These are phyloP conservation scores for Fraxinus cuspidata DNA, from an alignment of 257 asterid genomes.

Conservation along the genomic window DNA sequence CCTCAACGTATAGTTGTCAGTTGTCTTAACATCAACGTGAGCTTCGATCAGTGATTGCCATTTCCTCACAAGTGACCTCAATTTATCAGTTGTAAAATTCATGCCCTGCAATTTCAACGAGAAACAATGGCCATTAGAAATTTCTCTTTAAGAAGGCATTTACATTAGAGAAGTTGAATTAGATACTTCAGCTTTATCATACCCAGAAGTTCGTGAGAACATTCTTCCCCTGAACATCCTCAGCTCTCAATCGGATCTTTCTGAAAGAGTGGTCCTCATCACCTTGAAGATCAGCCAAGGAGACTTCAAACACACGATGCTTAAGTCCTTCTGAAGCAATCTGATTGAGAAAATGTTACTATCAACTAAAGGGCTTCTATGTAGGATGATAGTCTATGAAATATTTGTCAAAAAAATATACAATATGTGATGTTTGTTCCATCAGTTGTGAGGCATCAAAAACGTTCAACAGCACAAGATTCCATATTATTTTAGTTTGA, in stretches of 20 bases:
- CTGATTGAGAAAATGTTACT: slow-evolving; percentile 28
- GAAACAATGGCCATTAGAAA: not conserved
- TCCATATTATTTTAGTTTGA: not conserved
- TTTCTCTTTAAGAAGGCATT: not conserved
- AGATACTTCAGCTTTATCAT: slow-evolving; percentile 3
- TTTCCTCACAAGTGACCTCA: slow-evolving; percentile 76
- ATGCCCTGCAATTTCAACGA: slow-evolving; percentile 51
- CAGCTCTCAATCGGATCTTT: slow-evolving; percentile 84
- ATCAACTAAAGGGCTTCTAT: not conserved
- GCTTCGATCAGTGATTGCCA: slow-evolving; percentile 84
- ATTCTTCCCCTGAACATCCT: slow-evolving; percentile 85
- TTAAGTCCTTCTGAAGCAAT: slow-evolving; percentile 95
- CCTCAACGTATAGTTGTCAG: slow-evolving; percentile 62
- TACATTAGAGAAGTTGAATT: not conserved
- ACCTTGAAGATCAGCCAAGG: slow-evolving; percentile 82
- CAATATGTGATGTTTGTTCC: not conserved
- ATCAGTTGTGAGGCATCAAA: not conserved
- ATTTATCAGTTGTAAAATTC: slow-evolving; percentile 76
- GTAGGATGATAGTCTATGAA: not conserved
- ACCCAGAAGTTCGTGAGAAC: slow-evolving; percentile 76
- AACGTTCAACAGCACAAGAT: not conserved
- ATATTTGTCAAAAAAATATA: not conserved
- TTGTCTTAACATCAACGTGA: slow-evolving; percentile 87
- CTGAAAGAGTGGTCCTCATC: slow-evolving; percentile 85
- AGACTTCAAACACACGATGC: slow-evolving; percentile 83